A percentile compares a stretch with the other conserved stretches of the same genome.
These are phyloP conservation scores for Senna siamea DNA, from an alignment of 306 rosid genomes.

Conservation along the genomic window DNA sequence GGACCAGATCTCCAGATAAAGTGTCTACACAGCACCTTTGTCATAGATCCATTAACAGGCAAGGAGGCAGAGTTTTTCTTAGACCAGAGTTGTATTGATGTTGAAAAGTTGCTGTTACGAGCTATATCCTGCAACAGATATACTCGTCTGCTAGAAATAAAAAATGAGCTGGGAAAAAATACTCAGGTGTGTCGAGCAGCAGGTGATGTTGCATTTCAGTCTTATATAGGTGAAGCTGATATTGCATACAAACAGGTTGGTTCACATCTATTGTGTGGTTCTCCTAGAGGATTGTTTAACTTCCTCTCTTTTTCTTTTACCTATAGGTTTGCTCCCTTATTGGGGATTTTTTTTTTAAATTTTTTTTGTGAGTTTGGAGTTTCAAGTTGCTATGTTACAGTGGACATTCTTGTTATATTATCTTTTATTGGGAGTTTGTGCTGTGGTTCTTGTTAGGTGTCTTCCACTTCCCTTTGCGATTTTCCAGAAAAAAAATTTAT, in stretches of 20 bases:
- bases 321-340: too few species aligned
- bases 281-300: constrained; percentile 23
- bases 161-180: constrained; percentile 78
- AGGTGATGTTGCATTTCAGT: constrained; percentile 78
- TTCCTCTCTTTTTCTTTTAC: neutral
- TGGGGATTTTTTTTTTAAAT: too few species aligned
- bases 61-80: constrained; percentile 84
- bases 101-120: constrained; percentile 83
- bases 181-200: constrained; percentile 68
- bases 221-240: constrained; percentile 59
- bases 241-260: constrained; percentile 71
- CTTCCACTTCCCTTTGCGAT: neutral
- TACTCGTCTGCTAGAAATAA: constrained; percentile 91
- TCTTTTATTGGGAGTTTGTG: constrained; percentile 19
- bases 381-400: constrained; percentile 6
- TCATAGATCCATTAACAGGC: constrained; percentile 85
- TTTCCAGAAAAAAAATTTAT: neutral
- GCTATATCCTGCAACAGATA: constrained; percentile 91
- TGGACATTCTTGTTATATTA: constrained; percentile 3
- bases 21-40: constrained; percentile 83
- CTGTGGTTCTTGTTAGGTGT: constrained; percentile 2
- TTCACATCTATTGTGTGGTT: constrained; percentile 15
- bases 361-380: too few species aligned
- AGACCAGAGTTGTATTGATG: constrained; percentile 93
- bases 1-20: constrained; percentile 86